Base-by-base conservation (phyloP, 495 filamentous ascomycete species). In the Aspergillus biplanus region DNA sequence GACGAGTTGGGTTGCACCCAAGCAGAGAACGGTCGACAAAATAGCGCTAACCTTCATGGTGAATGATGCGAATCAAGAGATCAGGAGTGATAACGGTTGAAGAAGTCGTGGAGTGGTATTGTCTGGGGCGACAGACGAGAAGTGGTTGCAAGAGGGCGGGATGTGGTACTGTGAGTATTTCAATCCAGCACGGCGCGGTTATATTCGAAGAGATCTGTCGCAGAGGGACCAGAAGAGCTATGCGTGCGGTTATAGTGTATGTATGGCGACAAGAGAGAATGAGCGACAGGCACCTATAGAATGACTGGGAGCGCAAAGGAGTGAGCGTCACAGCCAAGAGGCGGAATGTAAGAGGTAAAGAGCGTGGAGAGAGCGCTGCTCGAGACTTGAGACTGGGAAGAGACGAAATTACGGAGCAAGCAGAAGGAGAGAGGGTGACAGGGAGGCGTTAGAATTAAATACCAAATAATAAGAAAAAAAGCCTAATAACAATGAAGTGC, bases 1-100 rank as follows among this genome's bases (percentile, higher is more conserved):
- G 44, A 62, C 54, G 34, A 66, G 56, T 50, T 62, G 59, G 48
- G 64, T 48, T 33, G 37, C 64, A 56, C 68, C 73, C 58, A 80
- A 56, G 69, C 71, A 78, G 70, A 78, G 68, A 55, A 75, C 52
- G 54, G 75, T 74, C 15, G 73, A 72, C 57, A 71, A 33, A 37
- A 80, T 65, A 39, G 75, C 54, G 63, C 57, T 65, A 59, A 78
- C 58, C 68, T 78, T 76, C 77, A 80, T 80, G 54, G 49, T 77
- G 64, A 27, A 32, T 16, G 37, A 53, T 58, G 39, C 32, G 18
- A 47, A 33, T 59, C 37, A 37, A 52, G 62, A 21, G 21, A 46
- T 53, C 7, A 55, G 61, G 52, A 62, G 48, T 58, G 52, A 37
- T 52, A 58, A 64, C 32, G 21, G 42, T 53, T 44, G 48, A 47